Base-by-base conservation (phyloP, 805 yeast species). In the Wickerhamia fluorescens region DNA sequence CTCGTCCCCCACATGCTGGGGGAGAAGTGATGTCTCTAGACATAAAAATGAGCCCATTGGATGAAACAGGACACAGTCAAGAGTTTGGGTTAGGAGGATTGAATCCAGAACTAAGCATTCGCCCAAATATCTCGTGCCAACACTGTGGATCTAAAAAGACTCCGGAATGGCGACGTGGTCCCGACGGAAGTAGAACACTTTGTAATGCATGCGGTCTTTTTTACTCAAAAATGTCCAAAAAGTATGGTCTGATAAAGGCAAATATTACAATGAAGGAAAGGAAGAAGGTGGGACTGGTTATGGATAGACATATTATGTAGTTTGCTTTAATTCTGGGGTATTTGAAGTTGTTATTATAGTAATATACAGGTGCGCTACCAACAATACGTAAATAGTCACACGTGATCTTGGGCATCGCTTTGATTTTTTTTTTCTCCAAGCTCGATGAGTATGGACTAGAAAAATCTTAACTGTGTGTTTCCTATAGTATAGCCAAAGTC, bases 201-300 rank as follows among this genome's bases (percentile, higher is more conserved):
- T 44, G 48, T 33, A 44, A 44, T 26, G 48, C 48, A 1, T 44
- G 48, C 20, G 48, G 48, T 8, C 32, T 44, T 11, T 41, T 41
- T 24, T 44, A 39, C 23, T 33, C 41, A 3, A 44, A 44, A 23
- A 21, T 42, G 12, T 21, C 34, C 5, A 35, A 34, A 13, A 28
- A 28, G 26, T 19, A 28, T 18, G 45, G 47, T 3, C 13, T 23
- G 4, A 20, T 14, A 9, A 24, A 27, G 17, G 42, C 42, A 2
- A 29, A 25, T 6, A 18, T n/a, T 6, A n/a, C 25, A 2, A 26
- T 38, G 31, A 18, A 15, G 16, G 25, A 27, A 8, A 15, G 38
- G 9, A 38, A 31, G 26, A n/a, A 20, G 7, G 9, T 20, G 6
- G 38, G 36, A 8, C 13, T 22, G 20, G 31, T 24, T 4, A 19